These are phyloP conservation scores for Barnettozyma sp. DNA, from an alignment of 805 yeast genomes.

Conservation along the genomic window DNA sequence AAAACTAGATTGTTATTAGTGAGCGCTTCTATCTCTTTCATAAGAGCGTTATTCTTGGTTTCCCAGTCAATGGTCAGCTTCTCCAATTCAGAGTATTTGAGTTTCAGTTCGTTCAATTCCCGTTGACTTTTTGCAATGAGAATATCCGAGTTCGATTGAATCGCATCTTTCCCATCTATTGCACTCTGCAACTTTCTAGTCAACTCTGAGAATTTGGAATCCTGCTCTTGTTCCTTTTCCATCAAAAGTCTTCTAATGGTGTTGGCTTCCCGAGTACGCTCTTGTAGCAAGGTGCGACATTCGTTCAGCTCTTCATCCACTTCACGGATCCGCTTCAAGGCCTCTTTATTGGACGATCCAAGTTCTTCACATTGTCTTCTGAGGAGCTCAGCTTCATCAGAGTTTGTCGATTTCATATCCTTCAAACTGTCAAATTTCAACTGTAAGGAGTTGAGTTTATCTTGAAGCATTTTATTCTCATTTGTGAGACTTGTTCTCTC, in stretches of 20 bases:
- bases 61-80: conserved; percentile 30
- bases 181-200: conserved; percentile 43
- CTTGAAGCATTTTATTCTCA: conserved; percentile 37
- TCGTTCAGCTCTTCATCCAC: conserved; percentile 82
- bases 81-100: conserved; percentile 36
- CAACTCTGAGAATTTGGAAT: conserved; percentile 46
- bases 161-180: conserved; percentile 53
- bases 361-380: conserved; percentile 72
- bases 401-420: conserved; percentile 29
- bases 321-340: conserved; percentile 50
- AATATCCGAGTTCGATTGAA: conserved; percentile 47
- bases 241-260: conserved; percentile 61
- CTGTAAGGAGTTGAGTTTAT: conserved; percentile 32
- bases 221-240: conserved; percentile 59
- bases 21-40: conserved; percentile 27
- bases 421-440: conserved; percentile 34
- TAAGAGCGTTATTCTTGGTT: conserved; percentile 29
- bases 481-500: conserved; percentile 29
- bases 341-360: conserved; percentile 58
- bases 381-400: conserved; percentile 39
- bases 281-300: conserved; percentile 63
- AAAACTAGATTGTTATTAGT: conserved; percentile 25
- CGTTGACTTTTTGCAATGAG: conserved; percentile 49
- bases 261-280: conserved; percentile 70
- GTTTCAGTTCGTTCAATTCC: conserved; percentile 57